Evolutionary conservation across 495 filamentous ascomycete genomes (phyloP).

Genomic region (Trichoderma erinaceum): DNA sequence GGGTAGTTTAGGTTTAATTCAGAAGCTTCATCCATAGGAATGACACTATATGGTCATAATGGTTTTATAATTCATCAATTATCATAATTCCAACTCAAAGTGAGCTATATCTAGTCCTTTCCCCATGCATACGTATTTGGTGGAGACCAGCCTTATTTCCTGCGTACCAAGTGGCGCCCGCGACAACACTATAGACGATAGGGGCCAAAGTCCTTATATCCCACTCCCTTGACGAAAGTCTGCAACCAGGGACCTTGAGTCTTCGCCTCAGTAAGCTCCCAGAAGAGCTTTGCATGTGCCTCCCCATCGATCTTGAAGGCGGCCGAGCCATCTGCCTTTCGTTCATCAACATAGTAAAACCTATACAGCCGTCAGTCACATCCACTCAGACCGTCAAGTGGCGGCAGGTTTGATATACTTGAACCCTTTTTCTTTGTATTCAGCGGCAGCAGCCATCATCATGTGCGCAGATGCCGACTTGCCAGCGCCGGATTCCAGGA

Average conservation of each 20-base stretch:
- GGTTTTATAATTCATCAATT: too few relatives aligned
- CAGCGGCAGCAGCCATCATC: constrained; percentile 33
- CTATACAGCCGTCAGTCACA: constrained; percentile 24
- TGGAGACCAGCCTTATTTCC: neutral
- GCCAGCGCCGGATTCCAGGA: constrained; percentile 37
- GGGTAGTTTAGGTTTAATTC: too few relatives aligned
- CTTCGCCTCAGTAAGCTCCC: constrained; percentile 29
- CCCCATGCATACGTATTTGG: too few relatives aligned
- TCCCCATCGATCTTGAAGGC: constrained; percentile 30
- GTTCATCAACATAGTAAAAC: constrained; percentile 46
- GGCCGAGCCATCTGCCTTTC: constrained; percentile 23
- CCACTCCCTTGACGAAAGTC: constrained; percentile 42
- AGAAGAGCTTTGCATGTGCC: constrained; percentile 37
- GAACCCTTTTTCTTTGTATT: constrained; percentile 39
- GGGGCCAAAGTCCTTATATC: constrained; percentile 32
- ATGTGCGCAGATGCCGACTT: constrained; percentile 43
- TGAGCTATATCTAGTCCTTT: too few relatives aligned
- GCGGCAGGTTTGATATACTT: constrained; percentile 31
- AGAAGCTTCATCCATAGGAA: too few relatives aligned
- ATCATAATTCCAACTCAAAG: too few relatives aligned
- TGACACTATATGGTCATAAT: too few relatives aligned
- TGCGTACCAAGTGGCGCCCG: neutral
- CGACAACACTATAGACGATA: neutral
- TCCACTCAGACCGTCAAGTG: constrained; percentile 15
- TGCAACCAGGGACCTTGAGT: constrained; percentile 39